Conservation (phyloP, 169 alveolate species). For the Theileria parva region DNA sequence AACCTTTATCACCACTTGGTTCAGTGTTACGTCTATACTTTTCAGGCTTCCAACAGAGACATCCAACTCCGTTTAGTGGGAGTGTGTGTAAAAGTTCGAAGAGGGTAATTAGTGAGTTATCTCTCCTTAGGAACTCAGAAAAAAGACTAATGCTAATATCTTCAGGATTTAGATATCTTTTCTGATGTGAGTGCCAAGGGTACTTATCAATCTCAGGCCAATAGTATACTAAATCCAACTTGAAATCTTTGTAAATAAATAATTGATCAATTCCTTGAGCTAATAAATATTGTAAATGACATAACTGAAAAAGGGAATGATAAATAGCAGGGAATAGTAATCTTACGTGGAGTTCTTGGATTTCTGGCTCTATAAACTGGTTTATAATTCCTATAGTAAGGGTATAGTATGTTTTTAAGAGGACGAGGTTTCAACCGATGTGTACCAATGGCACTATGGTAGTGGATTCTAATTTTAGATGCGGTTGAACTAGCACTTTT, state of each 20-base stretch:
- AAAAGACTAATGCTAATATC: slow-evolving; percentile 61
- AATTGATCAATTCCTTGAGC: neutral
- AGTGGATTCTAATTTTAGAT: slow-evolving; percentile 21
- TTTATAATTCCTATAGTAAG: slow-evolving; percentile 74
- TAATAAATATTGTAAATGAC: too few relatives aligned
- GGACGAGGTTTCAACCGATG: slow-evolving; percentile 61
- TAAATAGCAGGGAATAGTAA: neutral
- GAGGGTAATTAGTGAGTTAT: slow-evolving; percentile 52
- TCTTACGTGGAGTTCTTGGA: slow-evolving; percentile 71
- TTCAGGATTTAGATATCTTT: slow-evolving; percentile 66
- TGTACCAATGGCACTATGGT: slow-evolving; percentile 68
- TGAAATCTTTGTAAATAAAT: neutral
- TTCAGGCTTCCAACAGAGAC: slow-evolving; percentile 68
- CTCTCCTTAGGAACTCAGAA: slow-evolving; percentile 66
- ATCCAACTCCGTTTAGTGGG: slow-evolving; percentile 77
- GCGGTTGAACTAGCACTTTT: slow-evolving; percentile 16
- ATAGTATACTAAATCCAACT: slow-evolving; percentile 49
- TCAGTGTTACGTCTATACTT: slow-evolving; percentile 28
- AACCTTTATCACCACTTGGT: neutral
- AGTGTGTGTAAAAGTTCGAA: slow-evolving; percentile 74
- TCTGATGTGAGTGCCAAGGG: slow-evolving; percentile 81
- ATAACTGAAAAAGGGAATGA: neutral
- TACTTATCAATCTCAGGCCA: slow-evolving; percentile 78
- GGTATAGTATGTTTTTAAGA: slow-evolving; percentile 71
- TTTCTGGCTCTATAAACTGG: slow-evolving; percentile 77